Percentiles rank a stretch among this genome's conserved stretches.
Conservation (phyloP, 352 stramenopile species). For the Globisporangium okanoganense region DNA sequence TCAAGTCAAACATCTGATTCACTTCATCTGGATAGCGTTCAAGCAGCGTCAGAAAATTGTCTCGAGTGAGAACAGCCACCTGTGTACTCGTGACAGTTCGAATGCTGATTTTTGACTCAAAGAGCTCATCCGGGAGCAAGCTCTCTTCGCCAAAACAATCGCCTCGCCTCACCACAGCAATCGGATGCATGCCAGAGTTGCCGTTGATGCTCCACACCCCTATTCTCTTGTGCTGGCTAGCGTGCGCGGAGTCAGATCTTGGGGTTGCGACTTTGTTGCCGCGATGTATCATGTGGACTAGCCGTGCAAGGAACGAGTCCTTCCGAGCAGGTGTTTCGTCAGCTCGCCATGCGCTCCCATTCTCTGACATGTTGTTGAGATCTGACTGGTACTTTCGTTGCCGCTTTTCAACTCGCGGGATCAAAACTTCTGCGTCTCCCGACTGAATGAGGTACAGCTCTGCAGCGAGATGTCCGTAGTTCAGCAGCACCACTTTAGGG, state of each 20-base stretch:
- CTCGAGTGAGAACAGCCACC: constrained; percentile 38
- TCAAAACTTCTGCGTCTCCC: constrained; percentile 47
- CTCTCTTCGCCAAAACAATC: constrained; percentile 67
- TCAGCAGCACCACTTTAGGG: constrained; percentile 47
- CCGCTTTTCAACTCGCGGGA: constrained; percentile 20
- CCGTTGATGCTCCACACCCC: constrained; percentile 4
- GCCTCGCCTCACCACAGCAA: constrained; percentile 44
- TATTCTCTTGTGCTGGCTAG: not conserved
- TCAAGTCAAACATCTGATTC: constrained; percentile 16
- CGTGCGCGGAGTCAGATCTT: not conserved
- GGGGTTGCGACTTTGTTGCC: not conserved
- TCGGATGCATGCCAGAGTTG: constrained; percentile 15
- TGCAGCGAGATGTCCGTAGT: constrained; percentile 43
- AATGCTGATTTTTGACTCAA: constrained; percentile 39
- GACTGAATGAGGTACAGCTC: constrained; percentile 66
- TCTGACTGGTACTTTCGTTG: constrained; percentile 1
- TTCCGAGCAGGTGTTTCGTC: not conserved
- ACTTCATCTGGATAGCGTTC: constrained; percentile 38
- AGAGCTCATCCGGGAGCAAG: constrained; percentile 29
- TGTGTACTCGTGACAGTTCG: constrained; percentile 49
- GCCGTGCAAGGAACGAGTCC: not conserved
- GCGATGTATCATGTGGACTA: not conserved
- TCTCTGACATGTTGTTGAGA: constrained; percentile 6
- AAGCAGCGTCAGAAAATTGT: constrained; percentile 32
- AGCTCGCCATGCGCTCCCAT: constrained; percentile 4